A percentile compares a stretch with the other conserved stretches of the same genome.
phyloP scores from a whole-genome alignment of 345 rosid species.

The Hibiscus trionum region DNA sequence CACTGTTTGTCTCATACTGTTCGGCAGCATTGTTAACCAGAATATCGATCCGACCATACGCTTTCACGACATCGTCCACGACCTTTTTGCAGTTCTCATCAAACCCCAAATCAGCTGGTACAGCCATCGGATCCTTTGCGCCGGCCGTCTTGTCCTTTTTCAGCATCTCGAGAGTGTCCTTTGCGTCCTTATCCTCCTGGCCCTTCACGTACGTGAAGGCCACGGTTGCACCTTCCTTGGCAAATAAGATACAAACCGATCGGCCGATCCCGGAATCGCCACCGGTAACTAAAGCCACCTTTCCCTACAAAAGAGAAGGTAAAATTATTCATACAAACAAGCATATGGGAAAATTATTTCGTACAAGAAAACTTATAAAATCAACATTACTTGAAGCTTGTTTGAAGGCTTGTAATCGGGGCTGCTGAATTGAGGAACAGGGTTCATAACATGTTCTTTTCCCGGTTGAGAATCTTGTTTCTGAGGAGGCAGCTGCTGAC shows the following conservation, averaged over 20 bases:
- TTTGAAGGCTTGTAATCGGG: conserved; percentile 43
- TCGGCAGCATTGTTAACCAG: conserved; percentile 64
- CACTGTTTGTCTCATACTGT: conserved; percentile 36
- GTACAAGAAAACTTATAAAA: too few species aligned
- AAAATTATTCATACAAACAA: neutral
- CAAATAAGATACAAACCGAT: conserved; percentile 40
- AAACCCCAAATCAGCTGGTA: conserved; percentile 52
- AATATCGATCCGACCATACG: conserved; percentile 54
- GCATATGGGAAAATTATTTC: neutral
- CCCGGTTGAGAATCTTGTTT: conserved; percentile 62
- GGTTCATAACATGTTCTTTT: conserved; percentile 57
- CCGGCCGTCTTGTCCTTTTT: conserved; percentile 34
- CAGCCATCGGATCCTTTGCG: conserved; percentile 52
- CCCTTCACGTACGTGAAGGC: conserved; percentile 66
- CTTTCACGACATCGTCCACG: conserved; percentile 51
- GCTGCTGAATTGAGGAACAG: conserved; percentile 42
- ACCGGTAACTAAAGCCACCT: conserved; percentile 66
- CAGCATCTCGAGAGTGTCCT: conserved; percentile 43
- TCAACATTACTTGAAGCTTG: too few species aligned
- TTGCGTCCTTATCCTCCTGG: conserved; percentile 64
- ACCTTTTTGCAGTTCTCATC: conserved; percentile 62
- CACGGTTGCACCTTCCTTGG: conserved; percentile 55
- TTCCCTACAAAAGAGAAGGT: conserved; percentile 33
- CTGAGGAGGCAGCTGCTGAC: conserved; percentile 35
- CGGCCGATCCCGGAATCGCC: conserved; percentile 80